A percentile compares a stretch with the other conserved stretches of the same genome.
phyloP scores from a whole-genome alignment of 2,329 filamentous ascomycete species.

The Emergomyces africanus region DNA sequence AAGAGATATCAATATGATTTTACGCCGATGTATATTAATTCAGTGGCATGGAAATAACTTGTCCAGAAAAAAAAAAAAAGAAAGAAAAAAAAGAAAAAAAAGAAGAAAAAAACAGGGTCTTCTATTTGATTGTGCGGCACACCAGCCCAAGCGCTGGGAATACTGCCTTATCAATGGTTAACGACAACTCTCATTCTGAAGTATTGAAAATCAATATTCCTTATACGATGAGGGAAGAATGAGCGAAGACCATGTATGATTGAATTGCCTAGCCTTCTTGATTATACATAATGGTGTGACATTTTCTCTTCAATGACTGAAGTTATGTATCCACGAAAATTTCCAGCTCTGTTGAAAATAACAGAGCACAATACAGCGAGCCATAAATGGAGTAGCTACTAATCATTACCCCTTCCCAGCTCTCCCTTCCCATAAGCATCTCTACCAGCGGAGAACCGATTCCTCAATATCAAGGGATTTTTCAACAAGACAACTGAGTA shows the following conservation, averaged over 20 bases:
- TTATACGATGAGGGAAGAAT: not conserved
- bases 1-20: too few relatives aligned
- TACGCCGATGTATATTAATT: too few relatives aligned
- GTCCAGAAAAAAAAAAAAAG: too few relatives aligned
- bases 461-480: too few relatives aligned
- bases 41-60: too few relatives aligned
- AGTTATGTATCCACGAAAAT: too few relatives aligned
- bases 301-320: too few relatives aligned
- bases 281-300: too few relatives aligned
- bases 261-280: not conserved
- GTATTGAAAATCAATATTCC: not conserved
- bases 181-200: not conserved
- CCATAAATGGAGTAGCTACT: not conserved
- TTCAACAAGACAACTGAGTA: too few relatives aligned
- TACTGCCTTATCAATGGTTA: not conserved
- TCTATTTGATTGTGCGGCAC: too few relatives aligned
- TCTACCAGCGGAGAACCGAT: not conserved
- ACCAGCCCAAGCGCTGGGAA: not conserved
- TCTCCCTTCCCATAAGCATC: not conserved
- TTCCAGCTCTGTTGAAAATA: not conserved
- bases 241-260: not conserved
- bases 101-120: too few relatives aligned
- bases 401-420: not conserved
- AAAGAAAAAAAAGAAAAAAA: too few relatives aligned
- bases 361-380: not conserved